Percentiles rank a stretch among this genome's conserved stretches.
These are phyloP conservation scores for Quercus berberidifolia DNA, from an alignment of 306 rosid genomes.

Conservation along the genomic window DNA sequence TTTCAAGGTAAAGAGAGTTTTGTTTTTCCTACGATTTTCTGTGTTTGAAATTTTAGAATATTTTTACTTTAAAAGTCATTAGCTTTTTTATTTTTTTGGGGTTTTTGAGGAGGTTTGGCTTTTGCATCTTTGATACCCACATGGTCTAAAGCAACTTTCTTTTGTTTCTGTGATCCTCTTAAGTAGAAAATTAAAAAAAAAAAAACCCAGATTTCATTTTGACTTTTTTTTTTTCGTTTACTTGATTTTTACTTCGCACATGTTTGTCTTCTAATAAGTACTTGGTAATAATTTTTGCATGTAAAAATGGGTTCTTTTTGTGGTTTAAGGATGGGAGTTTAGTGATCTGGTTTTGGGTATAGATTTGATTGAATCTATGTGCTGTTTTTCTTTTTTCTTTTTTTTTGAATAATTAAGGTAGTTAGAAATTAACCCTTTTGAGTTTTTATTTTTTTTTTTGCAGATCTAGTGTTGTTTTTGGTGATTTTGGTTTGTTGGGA, in stretches of 20 bases:
- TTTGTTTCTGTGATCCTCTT: slow-evolving; percentile 41
- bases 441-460: neutral
- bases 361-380: slow-evolving; percentile 12
- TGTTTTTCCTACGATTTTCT: slow-evolving; percentile 1
- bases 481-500: slow-evolving; percentile 39
- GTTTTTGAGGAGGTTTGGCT: slow-evolving; percentile 30
- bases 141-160: slow-evolving; percentile 65
- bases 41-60: slow-evolving; percentile 44
- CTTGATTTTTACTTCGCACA: slow-evolving; percentile 21
- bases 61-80: slow-evolving; percentile 29
- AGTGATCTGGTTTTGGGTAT: slow-evolving; percentile 39
- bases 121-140: slow-evolving; percentile 72
- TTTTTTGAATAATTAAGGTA: slow-evolving; percentile 20
- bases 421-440: slow-evolving; percentile 22
- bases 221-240: slow-evolving; percentile 8
- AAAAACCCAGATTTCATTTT: slow-evolving; percentile 15
- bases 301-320: slow-evolving; percentile 24
- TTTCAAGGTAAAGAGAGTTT: slow-evolving; percentile 55
- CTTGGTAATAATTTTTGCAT: slow-evolving; percentile 13
- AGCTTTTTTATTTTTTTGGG: slow-evolving; percentile 32
- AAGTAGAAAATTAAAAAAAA: slow-evolving; percentile 20
- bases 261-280: slow-evolving; percentile 17
- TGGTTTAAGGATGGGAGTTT: slow-evolving; percentile 21
- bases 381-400: neutral
- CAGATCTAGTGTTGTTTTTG: slow-evolving; percentile 71